These are phyloP conservation scores for Daldinia decipiens DNA, from an alignment of 495 filamentous ascomycete species.

Conservation along the genomic window DNA sequence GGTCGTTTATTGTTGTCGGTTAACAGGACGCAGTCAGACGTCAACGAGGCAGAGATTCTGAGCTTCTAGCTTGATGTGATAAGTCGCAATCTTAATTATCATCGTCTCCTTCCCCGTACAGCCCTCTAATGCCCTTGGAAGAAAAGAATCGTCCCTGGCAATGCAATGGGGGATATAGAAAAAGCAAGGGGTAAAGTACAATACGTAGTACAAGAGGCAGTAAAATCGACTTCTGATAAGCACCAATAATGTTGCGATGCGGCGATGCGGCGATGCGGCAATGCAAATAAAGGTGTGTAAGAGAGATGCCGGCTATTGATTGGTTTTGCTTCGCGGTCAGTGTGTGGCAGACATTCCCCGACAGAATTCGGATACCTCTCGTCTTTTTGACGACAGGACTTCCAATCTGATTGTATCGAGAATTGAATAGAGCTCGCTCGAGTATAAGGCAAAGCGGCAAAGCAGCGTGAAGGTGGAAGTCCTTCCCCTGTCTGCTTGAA, in stretches of 20 bases:
- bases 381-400: conserved; percentile 6
- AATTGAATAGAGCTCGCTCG: conserved; percentile 22
- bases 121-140: conserved; percentile 10
- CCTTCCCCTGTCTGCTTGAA: conserved; percentile 24
- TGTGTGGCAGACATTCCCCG: conserved; percentile 32
- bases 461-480: conserved; percentile 25
- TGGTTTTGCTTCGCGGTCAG: conserved; percentile 35
- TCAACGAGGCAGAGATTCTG: conserved; percentile 20
- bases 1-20: conserved; percentile 25
- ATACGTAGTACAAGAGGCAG: conserved; percentile 39
- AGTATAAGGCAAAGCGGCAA: conserved; percentile 15
- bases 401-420: conserved; percentile 9
- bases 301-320: conserved; percentile 35
- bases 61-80: conserved; percentile 33
- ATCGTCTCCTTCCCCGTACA: conserved; percentile 34
- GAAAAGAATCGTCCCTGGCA: conserved; percentile 25
- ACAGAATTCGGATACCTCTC: conserved; percentile 22
- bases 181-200: conserved; percentile 42
- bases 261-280: conserved; percentile 32
- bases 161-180: conserved; percentile 21
- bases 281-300: conserved; percentile 39
- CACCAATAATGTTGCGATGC: conserved; percentile 40
- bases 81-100: conserved; percentile 31
- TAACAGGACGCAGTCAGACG: conserved; percentile 22
- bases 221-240: conserved; percentile 32